Evolutionary conservation across 2,329 filamentous ascomycete genomes (phyloP), one percentile per base, ranked within the genome.

Genomic region (Fusarium mundagurra): DNA sequence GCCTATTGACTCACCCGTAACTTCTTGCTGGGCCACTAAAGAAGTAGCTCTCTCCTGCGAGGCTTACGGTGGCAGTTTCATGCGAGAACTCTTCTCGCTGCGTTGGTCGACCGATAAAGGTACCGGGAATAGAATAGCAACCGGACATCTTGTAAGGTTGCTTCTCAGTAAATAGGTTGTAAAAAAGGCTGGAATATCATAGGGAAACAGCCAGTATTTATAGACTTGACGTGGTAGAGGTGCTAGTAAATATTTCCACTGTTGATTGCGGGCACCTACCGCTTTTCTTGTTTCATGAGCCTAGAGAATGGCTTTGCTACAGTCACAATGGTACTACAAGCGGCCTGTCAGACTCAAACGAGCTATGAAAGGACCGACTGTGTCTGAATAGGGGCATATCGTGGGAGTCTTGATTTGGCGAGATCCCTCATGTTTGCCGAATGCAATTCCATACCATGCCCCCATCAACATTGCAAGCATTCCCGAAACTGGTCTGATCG

Each of bases 21-120:
- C 74, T 78, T 31, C 61, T 63, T 3, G 22, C 31, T 14, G 62
- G 65, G 10, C 76, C 76, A 39, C 76, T 77, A 24, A 77, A 77
- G n/a, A 74, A 78, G 61, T 64, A 78, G 13, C 47, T 34, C 10
- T 70, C 61, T 4, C 74, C 76, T 10, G 67, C 65, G 17, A 78
- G 73, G 29, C 71, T 78, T 6, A 78, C 24, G 8, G 67, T 61
- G 11, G 75, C 50, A 33, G 61, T 34, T 38, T 78, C 76, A 27
- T 70, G 27, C 3, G 60, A 67, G 36, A 65, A 67, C 16, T 65
- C 57, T 22, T 75, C 72, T 31, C 51, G 53, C 20, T 18, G n/a
- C 3, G 43, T 48, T 16, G 48, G 45, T 24, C 54, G 38, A 24
- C 63, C 71, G 22, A 63, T 44, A 1, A 33, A 55, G 9, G 71